Evolutionary conservation across 2,329 filamentous ascomycete genomes (phyloP).

Genomic region (Paramyrothecium sp.): DNA sequence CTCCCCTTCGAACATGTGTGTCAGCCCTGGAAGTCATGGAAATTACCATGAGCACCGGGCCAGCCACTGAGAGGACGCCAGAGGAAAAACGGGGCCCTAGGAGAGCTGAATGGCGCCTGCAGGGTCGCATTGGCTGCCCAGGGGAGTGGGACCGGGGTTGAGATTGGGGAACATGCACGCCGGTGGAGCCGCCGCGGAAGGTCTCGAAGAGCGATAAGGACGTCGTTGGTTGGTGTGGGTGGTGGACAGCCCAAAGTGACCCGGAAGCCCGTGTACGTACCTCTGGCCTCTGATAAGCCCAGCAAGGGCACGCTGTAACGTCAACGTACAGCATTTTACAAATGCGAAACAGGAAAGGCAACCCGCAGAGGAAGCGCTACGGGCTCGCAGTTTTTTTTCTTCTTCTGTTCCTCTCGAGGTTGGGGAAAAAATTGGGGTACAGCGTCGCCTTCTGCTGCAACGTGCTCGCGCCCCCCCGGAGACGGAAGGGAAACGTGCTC

Average conservation of each 20-base stretch:
- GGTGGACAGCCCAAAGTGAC: too few relatives aligned
- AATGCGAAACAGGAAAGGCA: background rate
- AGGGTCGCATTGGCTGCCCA: background rate
- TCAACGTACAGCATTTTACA: background rate
- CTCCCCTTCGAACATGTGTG: too few relatives aligned
- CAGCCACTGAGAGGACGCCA: background rate
- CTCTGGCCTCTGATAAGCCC: background rate
- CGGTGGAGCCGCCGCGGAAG: too few relatives aligned
- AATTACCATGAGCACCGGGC: background rate
- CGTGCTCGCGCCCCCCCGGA: too few relatives aligned
- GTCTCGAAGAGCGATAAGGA: too few relatives aligned
- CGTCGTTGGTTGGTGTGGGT: too few relatives aligned
- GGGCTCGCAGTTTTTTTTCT: too few relatives aligned
- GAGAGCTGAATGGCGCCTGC: background rate
- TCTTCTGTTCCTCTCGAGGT: too few relatives aligned
- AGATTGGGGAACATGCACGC: background rate
- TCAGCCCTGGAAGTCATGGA: background rate
- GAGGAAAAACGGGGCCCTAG: too few relatives aligned
- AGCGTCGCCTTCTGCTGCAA: too few relatives aligned
- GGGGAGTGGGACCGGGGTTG: background rate
- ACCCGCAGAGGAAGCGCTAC: background rate
- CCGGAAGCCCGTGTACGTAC: background rate
- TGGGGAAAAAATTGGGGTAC: too few relatives aligned
- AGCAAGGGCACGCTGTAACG: background rate
- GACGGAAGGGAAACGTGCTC: too few relatives aligned